Evolutionary conservation across 441 rosid species (phyloP).

Genomic region (Syzygium syzygioides): DNA sequence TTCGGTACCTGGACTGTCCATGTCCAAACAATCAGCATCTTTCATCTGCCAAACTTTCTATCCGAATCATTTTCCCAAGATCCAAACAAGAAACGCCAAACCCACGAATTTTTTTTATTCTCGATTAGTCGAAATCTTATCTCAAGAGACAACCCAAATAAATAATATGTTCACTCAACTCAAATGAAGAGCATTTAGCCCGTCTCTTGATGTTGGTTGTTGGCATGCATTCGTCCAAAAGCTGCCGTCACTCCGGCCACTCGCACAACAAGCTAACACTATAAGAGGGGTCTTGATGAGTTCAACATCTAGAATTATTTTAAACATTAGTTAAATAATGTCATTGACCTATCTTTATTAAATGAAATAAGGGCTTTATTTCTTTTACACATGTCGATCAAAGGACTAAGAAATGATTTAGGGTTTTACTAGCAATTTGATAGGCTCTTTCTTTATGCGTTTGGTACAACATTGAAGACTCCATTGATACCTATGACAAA

Average conservation of each 20-base stretch:
- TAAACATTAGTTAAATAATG: background rate
- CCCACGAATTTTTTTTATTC: background rate
- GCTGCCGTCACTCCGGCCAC: background rate
- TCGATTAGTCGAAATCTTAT: background rate
- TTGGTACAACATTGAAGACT: background rate
- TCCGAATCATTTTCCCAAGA: background rate
- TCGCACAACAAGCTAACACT: background rate
- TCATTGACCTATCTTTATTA: background rate
- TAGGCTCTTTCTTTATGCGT: background rate
- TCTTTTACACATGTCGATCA: background rate
- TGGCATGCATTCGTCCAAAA: slow-evolving; percentile 1
- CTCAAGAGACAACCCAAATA: background rate
- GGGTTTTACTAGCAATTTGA: background rate
- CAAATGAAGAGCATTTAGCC: background rate
- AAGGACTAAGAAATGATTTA: background rate
- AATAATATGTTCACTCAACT: background rate
- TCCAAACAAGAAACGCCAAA: background rate
- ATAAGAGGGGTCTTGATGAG: background rate
- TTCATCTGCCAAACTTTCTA: background rate
- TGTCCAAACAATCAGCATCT: background rate
- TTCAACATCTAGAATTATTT: background rate
- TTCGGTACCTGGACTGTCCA: background rate
- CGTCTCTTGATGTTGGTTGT: background rate
- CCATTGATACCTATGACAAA: background rate
- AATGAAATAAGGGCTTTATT: background rate